Conservation (phyloP, 2,329 filamentous ascomycete species). For the Trichoderma koningii region DNA sequence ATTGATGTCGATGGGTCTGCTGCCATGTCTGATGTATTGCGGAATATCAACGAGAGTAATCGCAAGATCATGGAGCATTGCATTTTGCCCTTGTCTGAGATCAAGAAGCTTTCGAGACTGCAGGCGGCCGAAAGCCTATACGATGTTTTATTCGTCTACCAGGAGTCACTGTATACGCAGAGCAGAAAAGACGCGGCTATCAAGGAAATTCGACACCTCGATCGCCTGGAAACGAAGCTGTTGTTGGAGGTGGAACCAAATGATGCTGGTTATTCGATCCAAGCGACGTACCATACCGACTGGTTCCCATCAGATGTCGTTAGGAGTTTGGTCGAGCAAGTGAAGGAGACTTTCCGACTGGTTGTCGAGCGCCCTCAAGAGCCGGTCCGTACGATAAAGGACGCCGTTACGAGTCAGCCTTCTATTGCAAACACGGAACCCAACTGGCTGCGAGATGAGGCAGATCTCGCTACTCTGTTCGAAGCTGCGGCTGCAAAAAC, state of each 20-base stretch:
- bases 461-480: constrained; percentile 56
- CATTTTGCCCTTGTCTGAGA: constrained; percentile 65
- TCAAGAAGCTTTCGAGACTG: constrained; percentile 62
- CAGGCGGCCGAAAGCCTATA: constrained; percentile 64
- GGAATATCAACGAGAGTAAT: constrained; percentile 65
- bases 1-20: constrained; percentile 56
- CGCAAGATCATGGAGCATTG: constrained; percentile 66
- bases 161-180: constrained; percentile 64
- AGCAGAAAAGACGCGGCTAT: constrained; percentile 43
- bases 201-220: constrained; percentile 60
- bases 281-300: constrained; percentile 51
- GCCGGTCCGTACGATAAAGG: constrained; percentile 27
- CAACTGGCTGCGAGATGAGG: constrained; percentile 38
- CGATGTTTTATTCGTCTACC: constrained; percentile 80
- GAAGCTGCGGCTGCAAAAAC: constrained; percentile 51
- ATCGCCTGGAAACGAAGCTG: constrained; percentile 75
- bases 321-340: constrained; percentile 59
- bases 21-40: constrained; percentile 62
- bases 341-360: constrained; percentile 53
- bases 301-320: constrained; percentile 58
- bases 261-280: constrained; percentile 44
- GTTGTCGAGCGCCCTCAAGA: constrained; percentile 36
- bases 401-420: constrained; percentile 39
- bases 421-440: constrained; percentile 54
- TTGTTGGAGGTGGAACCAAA: constrained; percentile 75